Conservation (phyloP, 768 basidiomycete genomes). For the Serendipita indica region DNA sequence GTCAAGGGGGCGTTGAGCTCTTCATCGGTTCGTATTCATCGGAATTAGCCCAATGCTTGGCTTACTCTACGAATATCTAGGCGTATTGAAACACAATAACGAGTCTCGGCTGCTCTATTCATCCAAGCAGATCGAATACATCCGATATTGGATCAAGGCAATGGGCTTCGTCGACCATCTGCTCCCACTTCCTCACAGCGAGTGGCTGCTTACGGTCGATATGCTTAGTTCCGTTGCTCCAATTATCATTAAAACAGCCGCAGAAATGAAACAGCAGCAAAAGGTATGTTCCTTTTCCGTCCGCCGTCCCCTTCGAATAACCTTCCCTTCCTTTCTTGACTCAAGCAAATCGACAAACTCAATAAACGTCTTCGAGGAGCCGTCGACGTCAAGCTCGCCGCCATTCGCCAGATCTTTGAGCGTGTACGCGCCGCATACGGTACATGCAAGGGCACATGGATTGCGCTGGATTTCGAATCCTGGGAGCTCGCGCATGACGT, state of each 20-base stretch:
- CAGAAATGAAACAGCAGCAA: conserved; percentile 39
- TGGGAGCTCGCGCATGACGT: conserved; percentile 65
- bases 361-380: conserved; percentile 63
- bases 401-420: conserved; percentile 53
- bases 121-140: conserved; percentile 70
- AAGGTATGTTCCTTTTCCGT: conserved; percentile 27
- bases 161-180: conserved; percentile 48
- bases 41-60: background rate
- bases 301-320: background rate
- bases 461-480: conserved; percentile 66
- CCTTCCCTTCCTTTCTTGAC: conserved; percentile 4
- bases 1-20: conserved; percentile 45
- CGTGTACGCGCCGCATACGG: conserved; percentile 48
- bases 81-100: conserved; percentile 52
- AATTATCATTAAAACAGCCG: conserved; percentile 38
- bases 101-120: conserved; percentile 72
- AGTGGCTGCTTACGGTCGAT: conserved; percentile 50
- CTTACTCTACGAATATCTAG: conserved; percentile 22
- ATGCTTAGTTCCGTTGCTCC: conserved; percentile 45
- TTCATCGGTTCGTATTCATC: conserved; percentile 39
- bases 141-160: conserved; percentile 69
- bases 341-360: conserved; percentile 59
- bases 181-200: conserved; percentile 63
- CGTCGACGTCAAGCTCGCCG: conserved; percentile 33
- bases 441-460: conserved; percentile 53